A percentile compares a stretch with the other conserved stretches of the same genome.
These are phyloP conservation scores for Epichloe sibirici DNA, from an alignment of 2,329 filamentous ascomycete genomes.

Conservation along the genomic window DNA sequence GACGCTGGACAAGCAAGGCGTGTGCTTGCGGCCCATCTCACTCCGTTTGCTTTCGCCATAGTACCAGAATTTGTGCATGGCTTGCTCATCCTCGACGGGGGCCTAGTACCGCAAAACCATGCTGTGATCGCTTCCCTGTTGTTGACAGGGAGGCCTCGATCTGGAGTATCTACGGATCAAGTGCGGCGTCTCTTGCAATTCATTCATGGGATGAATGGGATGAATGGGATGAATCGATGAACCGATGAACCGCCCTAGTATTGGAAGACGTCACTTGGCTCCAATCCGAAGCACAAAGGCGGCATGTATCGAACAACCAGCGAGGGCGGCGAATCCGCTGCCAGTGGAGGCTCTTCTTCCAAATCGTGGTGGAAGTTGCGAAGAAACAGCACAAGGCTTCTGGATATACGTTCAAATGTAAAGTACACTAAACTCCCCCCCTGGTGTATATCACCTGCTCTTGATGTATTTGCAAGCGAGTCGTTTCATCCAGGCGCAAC, in stretches of 20 bases:
- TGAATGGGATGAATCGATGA: no score
- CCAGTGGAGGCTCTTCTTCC: conserved; percentile 2
- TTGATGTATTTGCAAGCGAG: not conserved
- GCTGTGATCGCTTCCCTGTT: not conserved
- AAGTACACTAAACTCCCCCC: not conserved
- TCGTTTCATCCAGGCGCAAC: not conserved
- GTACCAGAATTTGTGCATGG: no score
- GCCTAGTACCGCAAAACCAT: not conserved
- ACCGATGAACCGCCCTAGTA: no score
- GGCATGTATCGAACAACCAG: conserved; percentile 17
- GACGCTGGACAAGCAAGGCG: no score
- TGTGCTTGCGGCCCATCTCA: no score
- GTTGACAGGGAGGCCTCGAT: no score
- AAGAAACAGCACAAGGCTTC: not conserved
- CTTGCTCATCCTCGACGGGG: not conserved
- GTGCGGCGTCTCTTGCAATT: no score
- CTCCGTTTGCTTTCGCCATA: no score
- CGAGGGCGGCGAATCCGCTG: conserved; percentile 13
- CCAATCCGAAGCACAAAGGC: not conserved
- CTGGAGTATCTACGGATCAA: no score
- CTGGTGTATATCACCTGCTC: not conserved
- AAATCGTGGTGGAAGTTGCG: conserved; percentile 12
- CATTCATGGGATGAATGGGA: no score
- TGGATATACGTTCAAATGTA: not conserved
- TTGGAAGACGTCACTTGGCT: no score